A percentile compares a stretch with the other conserved stretches of the same genome.
phyloP scores from a whole-genome alignment of 129 eudicot genomes.

The Centella asiatica region DNA sequence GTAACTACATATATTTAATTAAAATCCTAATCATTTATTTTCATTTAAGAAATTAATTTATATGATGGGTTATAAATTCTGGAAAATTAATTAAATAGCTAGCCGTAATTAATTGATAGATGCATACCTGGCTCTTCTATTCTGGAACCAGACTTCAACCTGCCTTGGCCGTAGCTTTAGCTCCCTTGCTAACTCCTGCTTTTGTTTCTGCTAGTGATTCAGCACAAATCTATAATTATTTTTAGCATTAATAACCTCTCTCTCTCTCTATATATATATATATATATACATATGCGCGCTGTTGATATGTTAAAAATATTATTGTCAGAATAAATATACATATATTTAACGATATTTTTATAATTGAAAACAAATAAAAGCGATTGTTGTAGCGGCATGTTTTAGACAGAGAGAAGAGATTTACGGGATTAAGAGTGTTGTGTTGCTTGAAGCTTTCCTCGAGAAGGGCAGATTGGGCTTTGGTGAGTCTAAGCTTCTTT shows the following conservation, averaged over 20 bases:
- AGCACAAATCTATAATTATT: constrained; percentile 21
- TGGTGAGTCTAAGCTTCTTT: constrained; percentile 89
- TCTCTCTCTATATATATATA: not conserved
- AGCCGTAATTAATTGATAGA: too few species aligned
- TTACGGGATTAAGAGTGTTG: constrained; percentile 92
- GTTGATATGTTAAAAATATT: not conserved
- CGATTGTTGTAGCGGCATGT: too few species aligned
- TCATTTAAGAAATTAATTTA: too few species aligned
- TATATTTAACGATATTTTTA: too few species aligned
- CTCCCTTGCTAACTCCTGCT: constrained; percentile 77
- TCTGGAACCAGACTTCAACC: constrained; percentile 98
- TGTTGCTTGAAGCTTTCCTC: constrained; percentile 93
- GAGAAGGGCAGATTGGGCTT: constrained; percentile 84
- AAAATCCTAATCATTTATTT: too few species aligned
- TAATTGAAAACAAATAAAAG: too few species aligned
- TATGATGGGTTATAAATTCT: too few species aligned
- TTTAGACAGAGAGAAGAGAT: not conserved
- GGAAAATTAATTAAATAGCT: too few species aligned
- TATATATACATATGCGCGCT: not conserved
- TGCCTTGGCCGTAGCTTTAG: constrained; percentile 82
- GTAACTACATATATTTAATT: not conserved
- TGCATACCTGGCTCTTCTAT: constrained; percentile 78
- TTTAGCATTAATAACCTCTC: not conserved
- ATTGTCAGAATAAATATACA: too few species aligned
- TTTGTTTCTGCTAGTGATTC: constrained; percentile 80